Percentiles rank a stretch among this genome's conserved stretches.
These are phyloP conservation scores for Myrica gale DNA, from an alignment of 306 rosid genomes.

Conservation along the genomic window DNA sequence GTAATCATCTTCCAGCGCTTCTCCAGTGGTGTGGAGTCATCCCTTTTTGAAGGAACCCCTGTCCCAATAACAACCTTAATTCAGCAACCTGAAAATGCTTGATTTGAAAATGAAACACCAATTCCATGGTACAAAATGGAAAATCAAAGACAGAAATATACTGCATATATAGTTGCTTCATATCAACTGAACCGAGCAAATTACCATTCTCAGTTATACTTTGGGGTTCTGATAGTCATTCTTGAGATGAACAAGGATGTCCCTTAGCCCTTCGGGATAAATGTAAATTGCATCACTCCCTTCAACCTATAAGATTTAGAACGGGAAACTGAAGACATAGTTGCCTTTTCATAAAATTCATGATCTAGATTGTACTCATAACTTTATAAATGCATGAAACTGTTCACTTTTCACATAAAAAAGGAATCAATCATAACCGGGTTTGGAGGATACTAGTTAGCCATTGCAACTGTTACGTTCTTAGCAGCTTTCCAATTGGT, in stretches of 20 bases:
- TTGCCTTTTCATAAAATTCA: neutral
- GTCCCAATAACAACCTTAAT: neutral
- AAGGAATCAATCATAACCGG: neutral
- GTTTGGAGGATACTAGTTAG: neutral
- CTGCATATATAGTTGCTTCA: neutral
- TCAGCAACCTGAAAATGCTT: neutral
- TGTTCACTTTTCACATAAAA: neutral
- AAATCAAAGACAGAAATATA: neutral
- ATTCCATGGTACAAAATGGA: neutral
- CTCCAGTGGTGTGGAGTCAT: neutral
- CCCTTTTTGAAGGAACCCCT: neutral
- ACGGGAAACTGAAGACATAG: neutral
- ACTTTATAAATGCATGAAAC: too few species aligned
- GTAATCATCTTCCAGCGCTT: slow-evolving; percentile 14
- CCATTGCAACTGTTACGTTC: neutral
- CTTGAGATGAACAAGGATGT: slow-evolving; percentile 26
- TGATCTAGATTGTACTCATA: too few species aligned
- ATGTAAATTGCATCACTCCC: slow-evolving; percentile 17
- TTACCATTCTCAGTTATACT: slow-evolving; percentile 29
- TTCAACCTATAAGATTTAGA: slow-evolving; percentile 12
- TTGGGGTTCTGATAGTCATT: slow-evolving; percentile 11
- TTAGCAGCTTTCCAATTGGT: slow-evolving; percentile 1
- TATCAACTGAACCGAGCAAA: neutral
- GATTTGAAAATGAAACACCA: neutral
- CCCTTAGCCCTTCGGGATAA: slow-evolving; percentile 27